Conservation (phyloP, 2,329 filamentous ascomycete species). For the Fusarium sp. region DNA sequence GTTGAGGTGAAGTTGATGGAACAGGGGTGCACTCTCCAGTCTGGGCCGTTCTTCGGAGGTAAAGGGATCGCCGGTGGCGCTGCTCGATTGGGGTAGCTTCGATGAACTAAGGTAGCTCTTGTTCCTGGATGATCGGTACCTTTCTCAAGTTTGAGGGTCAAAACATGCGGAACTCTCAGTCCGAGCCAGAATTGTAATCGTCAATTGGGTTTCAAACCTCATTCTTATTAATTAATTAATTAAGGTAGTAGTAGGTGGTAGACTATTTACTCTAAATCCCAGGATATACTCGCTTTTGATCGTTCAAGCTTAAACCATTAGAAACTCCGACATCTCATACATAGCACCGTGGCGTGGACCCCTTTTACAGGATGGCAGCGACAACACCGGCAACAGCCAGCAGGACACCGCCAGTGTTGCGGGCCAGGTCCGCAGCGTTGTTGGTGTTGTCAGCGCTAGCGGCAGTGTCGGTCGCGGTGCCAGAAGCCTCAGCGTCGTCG, state of each 20-base stretch:
- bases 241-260: slow-evolving; percentile 17
- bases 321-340: slow-evolving; percentile 25
- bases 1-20: neutral
- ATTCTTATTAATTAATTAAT: slow-evolving; percentile 38
- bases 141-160: neutral
- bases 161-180: neutral
- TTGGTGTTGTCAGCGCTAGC: slow-evolving; percentile 43
- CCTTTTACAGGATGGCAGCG: slow-evolving; percentile 55
- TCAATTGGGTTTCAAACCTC: neutral
- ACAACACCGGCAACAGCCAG: slow-evolving; percentile 57
- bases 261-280: slow-evolving; percentile 39
- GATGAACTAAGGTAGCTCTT: neutral
- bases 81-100: neutral
- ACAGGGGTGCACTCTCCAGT: neutral
- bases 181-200: neutral
- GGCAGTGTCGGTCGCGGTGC: slow-evolving; percentile 37
- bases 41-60: neutral
- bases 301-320: slow-evolving; percentile 11
- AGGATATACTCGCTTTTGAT: slow-evolving; percentile 31
- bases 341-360: neutral
- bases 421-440: slow-evolving; percentile 50
- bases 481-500: slow-evolving; percentile 32
- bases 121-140: neutral
- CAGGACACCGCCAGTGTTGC: slow-evolving; percentile 54
- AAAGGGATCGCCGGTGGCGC: slow-evolving; percentile 1